Conservation (phyloP, 2,329 filamentous ascomycete species). For the Graphilbum ipis-grandicollis region DNA sequence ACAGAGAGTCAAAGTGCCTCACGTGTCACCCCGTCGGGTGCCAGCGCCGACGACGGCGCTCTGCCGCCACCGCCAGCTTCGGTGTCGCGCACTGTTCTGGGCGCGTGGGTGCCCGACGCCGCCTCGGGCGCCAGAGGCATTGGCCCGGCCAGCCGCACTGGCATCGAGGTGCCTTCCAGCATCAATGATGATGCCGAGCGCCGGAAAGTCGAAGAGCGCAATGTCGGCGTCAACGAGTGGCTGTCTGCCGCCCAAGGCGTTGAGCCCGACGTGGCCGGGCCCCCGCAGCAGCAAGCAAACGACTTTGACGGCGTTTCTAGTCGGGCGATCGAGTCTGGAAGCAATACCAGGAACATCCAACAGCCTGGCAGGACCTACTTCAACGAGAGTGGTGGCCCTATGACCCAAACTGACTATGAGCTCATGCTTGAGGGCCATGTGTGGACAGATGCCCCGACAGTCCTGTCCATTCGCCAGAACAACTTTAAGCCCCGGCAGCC, state of each 20-base stretch:
- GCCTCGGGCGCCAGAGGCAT: conserved; percentile 26
- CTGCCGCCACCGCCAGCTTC: conserved; percentile 7
- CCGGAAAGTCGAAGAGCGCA: conserved; percentile 26
- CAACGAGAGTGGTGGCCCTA: conserved; percentile 19
- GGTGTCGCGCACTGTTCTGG: conserved; percentile 21
- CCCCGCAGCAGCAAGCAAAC: neutral
- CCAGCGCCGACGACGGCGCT: conserved; percentile 15
- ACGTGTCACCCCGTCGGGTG: neutral
- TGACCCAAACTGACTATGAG: conserved; percentile 28
- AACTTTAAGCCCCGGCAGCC: conserved; percentile 23
- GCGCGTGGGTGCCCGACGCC: conserved; percentile 22
- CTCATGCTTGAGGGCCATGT: conserved; percentile 29
- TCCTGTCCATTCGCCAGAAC: conserved; percentile 24
- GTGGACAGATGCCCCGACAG: conserved; percentile 31
- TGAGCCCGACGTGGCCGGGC: neutral
- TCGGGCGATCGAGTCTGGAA: conserved; percentile 25
- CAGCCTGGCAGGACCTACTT: conserved; percentile 33
- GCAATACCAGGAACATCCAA: conserved; percentile 31
- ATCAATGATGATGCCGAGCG: conserved; percentile 28
- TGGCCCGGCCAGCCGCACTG: conserved; percentile 26
- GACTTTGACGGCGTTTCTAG: conserved; percentile 19
- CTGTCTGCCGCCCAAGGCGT: conserved; percentile 16
- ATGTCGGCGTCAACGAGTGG: conserved; percentile 34
- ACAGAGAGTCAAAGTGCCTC: neutral
- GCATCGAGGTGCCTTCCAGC: conserved; percentile 23